Conservation (phyloP, 2,329 filamentous ascomycete species). For the Curvularia eragrostidis region DNA sequence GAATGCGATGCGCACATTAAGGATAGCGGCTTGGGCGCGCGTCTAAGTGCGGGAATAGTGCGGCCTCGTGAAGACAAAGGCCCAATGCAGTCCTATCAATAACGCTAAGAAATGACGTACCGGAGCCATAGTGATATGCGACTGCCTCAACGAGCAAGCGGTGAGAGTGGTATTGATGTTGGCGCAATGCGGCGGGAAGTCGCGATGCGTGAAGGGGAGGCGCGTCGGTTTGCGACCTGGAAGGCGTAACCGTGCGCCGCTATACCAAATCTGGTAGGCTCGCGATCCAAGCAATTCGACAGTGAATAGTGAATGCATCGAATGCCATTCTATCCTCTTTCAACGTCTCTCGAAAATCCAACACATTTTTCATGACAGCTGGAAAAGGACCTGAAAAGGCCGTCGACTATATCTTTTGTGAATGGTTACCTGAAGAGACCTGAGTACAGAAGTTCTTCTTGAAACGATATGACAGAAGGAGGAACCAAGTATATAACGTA, state of each 20-base stretch:
- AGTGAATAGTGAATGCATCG: background rate
- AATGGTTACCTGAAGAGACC: background rate
- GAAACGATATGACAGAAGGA: background rate
- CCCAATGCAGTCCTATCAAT: constrained; percentile 4
- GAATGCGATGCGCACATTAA: constrained; percentile 11
- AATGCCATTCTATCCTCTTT: background rate
- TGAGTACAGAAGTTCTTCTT: background rate
- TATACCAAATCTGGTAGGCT: constrained; percentile 13
- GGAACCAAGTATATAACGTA: background rate
- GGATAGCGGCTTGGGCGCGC: constrained; percentile 18
- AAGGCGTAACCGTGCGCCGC: constrained; percentile 33
- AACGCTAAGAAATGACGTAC: constrained; percentile 33
- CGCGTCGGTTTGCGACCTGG: constrained; percentile 39
- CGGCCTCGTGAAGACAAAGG: constrained; percentile 5
- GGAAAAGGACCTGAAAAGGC: fast-evolving
- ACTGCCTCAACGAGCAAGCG: constrained; percentile 28
- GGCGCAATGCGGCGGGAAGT: constrained; percentile 37
- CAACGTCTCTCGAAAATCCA: background rate
- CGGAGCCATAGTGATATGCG: constrained; percentile 40
- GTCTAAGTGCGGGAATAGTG: background rate
- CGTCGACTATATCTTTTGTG: too few species aligned
- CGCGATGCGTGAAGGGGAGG: constrained; percentile 42
- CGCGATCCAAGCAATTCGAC: background rate
- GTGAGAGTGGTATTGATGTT: constrained; percentile 29
- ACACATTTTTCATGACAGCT: background rate